Evolutionary conservation across 345 rosid species (phyloP), one percentile per base, ranked within the genome.

Genomic region (Barbarea vulgaris): DNA sequence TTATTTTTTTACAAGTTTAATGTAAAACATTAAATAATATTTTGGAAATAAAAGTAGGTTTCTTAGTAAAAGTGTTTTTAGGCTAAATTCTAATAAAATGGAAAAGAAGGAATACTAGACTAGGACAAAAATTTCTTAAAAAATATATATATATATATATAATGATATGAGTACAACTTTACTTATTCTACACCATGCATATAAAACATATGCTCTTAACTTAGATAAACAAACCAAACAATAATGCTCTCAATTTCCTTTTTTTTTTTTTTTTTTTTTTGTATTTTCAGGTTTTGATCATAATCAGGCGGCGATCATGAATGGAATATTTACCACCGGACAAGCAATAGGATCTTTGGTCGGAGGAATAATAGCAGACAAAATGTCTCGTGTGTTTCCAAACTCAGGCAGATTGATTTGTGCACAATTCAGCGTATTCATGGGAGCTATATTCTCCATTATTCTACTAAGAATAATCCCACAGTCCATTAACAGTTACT

Each of bases 361-460:
- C 0, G 98, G 98, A 4, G 98, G 98, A 54, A 9, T 93, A 50
- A 77, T 87, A 59, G 97, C 96, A 3, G 97, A 93, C 74, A 78
- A 87, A 56, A 53, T 89, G 54, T 87, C 94, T 18, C 82, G 3
- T 3, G 2, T 47, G 4, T 93, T 82, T 73, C 96, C 97, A 6
- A 78, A 89, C 58, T 85, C 94, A 0, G 98, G 93, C 1, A 88
- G 94, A 19, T 70, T 93, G 18, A 81, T 93, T 71, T 91, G 98
- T 15, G 98, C 98, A 0, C 98, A 93, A 74, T 88, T 93, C 81
- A 93, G 97, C 15, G 88, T 93, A 42, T 77, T 83, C 77, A 93
- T 89, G 96, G 97, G 97, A 62, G 86, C 89, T 51, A 84, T 91
- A 36, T 93, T 84, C 82, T 88, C 97, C 22, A 77, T 79, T 82